Conservation (phyloP, 345 rosid genomes). For the Orychophragmus violaceus region DNA sequence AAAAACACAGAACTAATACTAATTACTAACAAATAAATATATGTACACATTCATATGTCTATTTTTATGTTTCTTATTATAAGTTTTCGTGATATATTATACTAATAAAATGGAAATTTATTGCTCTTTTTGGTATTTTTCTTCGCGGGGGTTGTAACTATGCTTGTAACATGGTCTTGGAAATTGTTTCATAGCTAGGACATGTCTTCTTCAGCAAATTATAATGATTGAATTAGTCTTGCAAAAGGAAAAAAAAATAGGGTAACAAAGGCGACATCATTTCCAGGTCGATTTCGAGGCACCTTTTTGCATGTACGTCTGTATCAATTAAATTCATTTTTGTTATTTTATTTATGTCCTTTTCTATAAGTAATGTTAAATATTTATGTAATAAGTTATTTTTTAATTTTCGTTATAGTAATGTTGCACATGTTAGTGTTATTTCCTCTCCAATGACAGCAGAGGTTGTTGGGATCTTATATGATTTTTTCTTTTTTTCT, state of each 20-base stretch:
- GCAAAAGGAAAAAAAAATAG: background rate
- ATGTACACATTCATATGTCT: background rate
- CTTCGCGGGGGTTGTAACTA: constrained; percentile 1
- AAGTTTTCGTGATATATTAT: background rate
- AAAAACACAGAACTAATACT: no score
- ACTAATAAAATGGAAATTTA: background rate
- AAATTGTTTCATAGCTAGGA: constrained; percentile 10
- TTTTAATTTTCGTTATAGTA: background rate
- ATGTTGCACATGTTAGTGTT: constrained; percentile 20
- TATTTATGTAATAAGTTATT: background rate
- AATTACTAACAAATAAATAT: background rate
- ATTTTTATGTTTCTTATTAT: background rate
- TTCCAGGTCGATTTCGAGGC: constrained; percentile 23
- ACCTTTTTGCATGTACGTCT: constrained; percentile 27
- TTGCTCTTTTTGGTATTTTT: constrained; percentile 7
- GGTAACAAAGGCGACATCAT: constrained; percentile 19
- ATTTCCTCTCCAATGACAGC: constrained; percentile 4
- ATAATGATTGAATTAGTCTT: constrained; percentile 8
- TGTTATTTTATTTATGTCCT: constrained; percentile 1
- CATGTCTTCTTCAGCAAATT: constrained; percentile 7
- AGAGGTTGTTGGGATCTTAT: constrained; percentile 17
- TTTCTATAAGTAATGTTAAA: background rate
- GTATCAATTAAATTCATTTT: background rate
- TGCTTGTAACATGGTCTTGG: background rate
- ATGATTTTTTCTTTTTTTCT: background rate